A percentile compares a stretch with the other conserved stretches of the same genome.
Conservation (phyloP, 192 early-diverging fungal genomes). For the Backusella morwellensis region DNA sequence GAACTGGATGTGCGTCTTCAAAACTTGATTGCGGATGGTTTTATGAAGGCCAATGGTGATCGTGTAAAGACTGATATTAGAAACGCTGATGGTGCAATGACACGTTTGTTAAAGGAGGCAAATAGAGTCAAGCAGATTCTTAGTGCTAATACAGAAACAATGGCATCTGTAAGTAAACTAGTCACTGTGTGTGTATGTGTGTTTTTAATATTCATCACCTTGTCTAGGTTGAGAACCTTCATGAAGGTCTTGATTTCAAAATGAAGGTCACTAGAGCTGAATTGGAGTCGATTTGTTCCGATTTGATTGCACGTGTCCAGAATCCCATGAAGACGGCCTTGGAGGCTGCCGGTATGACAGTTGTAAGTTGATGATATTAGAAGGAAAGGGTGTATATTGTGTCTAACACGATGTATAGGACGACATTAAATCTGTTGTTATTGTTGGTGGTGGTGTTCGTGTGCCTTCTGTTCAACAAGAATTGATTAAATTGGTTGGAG, state of each 20-base stretch:
- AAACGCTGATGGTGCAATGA: slow-evolving; percentile 79
- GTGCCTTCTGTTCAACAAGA: slow-evolving; percentile 80
- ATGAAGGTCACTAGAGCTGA: slow-evolving; percentile 71
- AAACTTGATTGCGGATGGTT: slow-evolving; percentile 74
- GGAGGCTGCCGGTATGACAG: slow-evolving; percentile 58
- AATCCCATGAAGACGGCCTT: slow-evolving; percentile 76
- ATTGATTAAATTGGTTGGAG: slow-evolving; percentile 68
- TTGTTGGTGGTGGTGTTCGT: slow-evolving; percentile 92
- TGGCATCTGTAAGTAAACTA: slow-evolving; percentile 59
- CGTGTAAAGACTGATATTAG: slow-evolving; percentile 55
- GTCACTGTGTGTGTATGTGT: background rate
- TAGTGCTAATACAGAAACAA: slow-evolving; percentile 88
- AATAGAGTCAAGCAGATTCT: slow-evolving; percentile 95
- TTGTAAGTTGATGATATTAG: slow-evolving; percentile 36
- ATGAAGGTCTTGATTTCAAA: slow-evolving; percentile 85
- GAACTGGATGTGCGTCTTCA: slow-evolving; percentile 83
- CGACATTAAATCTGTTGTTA: slow-evolving; percentile 83
- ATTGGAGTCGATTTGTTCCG: slow-evolving; percentile 68
- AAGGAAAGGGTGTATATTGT: too few species aligned
- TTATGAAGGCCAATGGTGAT: slow-evolving; percentile 53
- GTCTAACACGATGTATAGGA: slow-evolving; percentile 22
- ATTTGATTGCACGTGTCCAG: slow-evolving; percentile 66
- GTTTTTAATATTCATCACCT: too few species aligned
- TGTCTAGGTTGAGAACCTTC: slow-evolving; percentile 76
- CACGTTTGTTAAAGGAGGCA: slow-evolving; percentile 88